phyloP scores from a whole-genome alignment of 2,329 filamentous ascomycete species.

The Hypoxylon sp. region DNA sequence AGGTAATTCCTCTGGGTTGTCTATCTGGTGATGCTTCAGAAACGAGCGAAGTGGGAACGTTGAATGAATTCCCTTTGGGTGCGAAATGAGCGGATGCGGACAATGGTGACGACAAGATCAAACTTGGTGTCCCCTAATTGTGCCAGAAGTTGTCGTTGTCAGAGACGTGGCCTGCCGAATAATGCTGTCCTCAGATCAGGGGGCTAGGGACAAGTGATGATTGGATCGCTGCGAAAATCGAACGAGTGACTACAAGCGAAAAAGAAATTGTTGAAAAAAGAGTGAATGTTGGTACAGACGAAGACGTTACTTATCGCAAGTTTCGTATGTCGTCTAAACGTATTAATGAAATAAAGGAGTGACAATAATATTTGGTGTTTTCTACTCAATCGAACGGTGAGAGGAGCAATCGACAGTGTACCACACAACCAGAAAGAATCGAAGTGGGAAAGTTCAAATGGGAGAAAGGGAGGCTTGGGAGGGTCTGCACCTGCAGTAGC shows the following conservation, averaged over 20 bases:
- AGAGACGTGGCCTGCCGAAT: slow-evolving; percentile 41
- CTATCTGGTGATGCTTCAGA: slow-evolving; percentile 22
- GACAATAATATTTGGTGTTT: slow-evolving; percentile 37
- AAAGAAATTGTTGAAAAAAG: slow-evolving; percentile 20
- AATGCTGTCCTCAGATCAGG: slow-evolving; percentile 45
- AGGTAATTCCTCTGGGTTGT: slow-evolving; percentile 12
- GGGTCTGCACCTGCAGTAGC: slow-evolving; percentile 35
- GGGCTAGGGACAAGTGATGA: slow-evolving; percentile 36
- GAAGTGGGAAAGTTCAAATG: slow-evolving; percentile 15
- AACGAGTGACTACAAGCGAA: slow-evolving; percentile 39
- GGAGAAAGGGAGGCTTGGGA: slow-evolving; percentile 23
- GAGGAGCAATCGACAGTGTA: slow-evolving; percentile 24
- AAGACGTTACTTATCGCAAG: slow-evolving; percentile 13
- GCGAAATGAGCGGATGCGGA: slow-evolving; percentile 41
- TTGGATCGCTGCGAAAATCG: slow-evolving; percentile 38
- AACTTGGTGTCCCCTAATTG: slow-evolving; percentile 36
- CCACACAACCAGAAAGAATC: slow-evolving; percentile 19
- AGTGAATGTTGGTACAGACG: slow-evolving; percentile 20
- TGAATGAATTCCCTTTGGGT: slow-evolving; percentile 28
- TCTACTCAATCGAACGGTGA: slow-evolving; percentile 23
- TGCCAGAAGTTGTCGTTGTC: slow-evolving; percentile 38
- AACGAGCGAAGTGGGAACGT: slow-evolving; percentile 32
- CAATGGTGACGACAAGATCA: slow-evolving; percentile 34
- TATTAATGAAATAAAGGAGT: slow-evolving; percentile 32
- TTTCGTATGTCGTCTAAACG: slow-evolving; percentile 14